Evolutionary conservation across 148 eudicot species (phyloP).

Genomic region (Pouteria glomerata): DNA sequence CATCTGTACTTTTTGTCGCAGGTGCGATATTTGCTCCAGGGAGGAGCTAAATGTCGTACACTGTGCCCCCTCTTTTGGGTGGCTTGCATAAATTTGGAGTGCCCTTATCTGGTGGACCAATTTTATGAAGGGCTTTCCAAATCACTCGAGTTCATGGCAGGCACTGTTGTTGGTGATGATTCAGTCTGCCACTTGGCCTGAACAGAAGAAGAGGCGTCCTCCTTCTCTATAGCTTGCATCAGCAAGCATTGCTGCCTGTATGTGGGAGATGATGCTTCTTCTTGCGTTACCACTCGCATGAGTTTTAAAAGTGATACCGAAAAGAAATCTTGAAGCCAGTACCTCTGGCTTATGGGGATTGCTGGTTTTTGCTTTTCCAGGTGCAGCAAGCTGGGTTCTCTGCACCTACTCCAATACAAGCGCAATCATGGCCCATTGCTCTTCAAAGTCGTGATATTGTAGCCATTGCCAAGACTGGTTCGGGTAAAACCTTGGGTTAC

Average conservation of each 20-base stretch:
- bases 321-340: conserved; percentile 15
- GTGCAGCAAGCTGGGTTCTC: conserved; percentile 76
- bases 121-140: conserved; percentile 71
- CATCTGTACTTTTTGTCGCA: conserved; percentile 69
- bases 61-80: conserved; percentile 80
- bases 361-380: conserved; percentile 52
- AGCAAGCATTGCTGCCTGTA: conserved; percentile 56
- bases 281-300: conserved; percentile 41
- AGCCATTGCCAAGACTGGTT: conserved; percentile 90
- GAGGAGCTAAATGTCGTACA: conserved; percentile 97
- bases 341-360: conserved; percentile 28
- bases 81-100: conserved; percentile 57
- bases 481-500: conserved; percentile 87
- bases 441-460: conserved; percentile 74
- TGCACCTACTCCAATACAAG: conserved; percentile 87
- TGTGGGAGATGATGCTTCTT: conserved; percentile 69
- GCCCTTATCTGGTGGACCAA: conserved; percentile 65
- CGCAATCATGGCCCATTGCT: conserved; percentile 94
- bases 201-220: conserved; percentile 44
- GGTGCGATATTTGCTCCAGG: conserved; percentile 99
- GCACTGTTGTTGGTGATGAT: conserved; percentile 68
- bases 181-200: conserved; percentile 85
- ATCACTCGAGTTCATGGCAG: conserved; percentile 59
- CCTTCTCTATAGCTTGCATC: conserved; percentile 69
- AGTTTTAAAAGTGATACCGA: conserved; percentile 23